phyloP scores from a whole-genome alignment of 2,329 filamentous ascomycete species.

The Fusarium palustre region DNA sequence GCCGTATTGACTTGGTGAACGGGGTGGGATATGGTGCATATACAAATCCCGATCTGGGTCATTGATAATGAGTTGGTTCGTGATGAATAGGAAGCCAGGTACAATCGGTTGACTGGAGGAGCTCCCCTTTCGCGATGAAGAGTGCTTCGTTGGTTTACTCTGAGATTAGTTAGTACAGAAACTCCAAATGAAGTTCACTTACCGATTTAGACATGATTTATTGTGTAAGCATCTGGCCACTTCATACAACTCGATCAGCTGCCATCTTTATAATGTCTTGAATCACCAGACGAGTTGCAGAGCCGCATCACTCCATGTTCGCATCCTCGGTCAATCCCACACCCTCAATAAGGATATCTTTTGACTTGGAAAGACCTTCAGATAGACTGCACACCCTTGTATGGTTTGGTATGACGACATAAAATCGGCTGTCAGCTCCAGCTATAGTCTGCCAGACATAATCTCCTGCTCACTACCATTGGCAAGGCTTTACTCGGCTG shows the following conservation, averaged over 20 bases:
- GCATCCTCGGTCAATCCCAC: conserved; percentile 41
- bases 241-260: neutral
- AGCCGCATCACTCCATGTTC: conserved; percentile 37
- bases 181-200: neutral
- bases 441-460: conserved; percentile 15
- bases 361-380: neutral
- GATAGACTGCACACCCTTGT: neutral
- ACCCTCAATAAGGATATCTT: conserved; percentile 5
- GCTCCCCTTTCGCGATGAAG: conserved; percentile 21
- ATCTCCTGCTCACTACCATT: conserved; percentile 7
- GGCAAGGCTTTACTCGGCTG: conserved; percentile 1
- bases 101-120: neutral
- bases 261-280: conserved; percentile 37
- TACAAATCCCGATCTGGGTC: conserved; percentile 13
- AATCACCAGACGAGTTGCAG: conserved; percentile 14
- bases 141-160: conserved; percentile 18
- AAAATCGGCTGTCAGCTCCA: conserved; percentile 27
- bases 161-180: conserved; percentile 14
- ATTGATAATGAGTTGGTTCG: conserved; percentile 51
- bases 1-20: conserved; percentile 35
- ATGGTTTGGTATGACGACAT: conserved; percentile 37
- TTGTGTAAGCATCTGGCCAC: neutral
- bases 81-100: conserved; percentile 55
- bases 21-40: conserved; percentile 51
- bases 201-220: conserved; percentile 29